These are phyloP conservation scores for Phylloporus arenicola DNA, from an alignment of 768 basidiomycete genomes.

Conservation along the genomic window DNA sequence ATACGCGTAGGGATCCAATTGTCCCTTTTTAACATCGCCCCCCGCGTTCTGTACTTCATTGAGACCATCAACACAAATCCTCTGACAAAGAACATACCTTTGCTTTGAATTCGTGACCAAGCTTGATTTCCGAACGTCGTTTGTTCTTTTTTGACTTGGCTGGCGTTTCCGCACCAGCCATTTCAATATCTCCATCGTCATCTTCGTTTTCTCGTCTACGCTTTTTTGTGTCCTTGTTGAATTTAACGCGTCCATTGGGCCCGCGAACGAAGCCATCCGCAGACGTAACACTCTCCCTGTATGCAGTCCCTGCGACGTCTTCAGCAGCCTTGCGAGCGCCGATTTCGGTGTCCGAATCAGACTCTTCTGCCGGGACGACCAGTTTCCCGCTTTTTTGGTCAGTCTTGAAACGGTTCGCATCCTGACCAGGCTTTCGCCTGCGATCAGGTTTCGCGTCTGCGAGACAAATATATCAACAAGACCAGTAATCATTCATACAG, in stretches of 20 bases:
- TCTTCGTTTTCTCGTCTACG: constrained; percentile 69
- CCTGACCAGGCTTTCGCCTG: constrained; percentile 77
- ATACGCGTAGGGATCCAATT: constrained; percentile 91
- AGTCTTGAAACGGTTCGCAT: constrained; percentile 79
- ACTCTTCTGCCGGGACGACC: constrained; percentile 59
- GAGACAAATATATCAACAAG: constrained; percentile 4
- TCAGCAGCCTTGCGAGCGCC: constrained; percentile 40
- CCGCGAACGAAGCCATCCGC: constrained; percentile 89
- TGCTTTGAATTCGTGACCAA: constrained; percentile 91
- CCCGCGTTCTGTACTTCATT: constrained; percentile 71
- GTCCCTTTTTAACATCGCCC: constrained; percentile 86
- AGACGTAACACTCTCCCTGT: constrained; percentile 76
- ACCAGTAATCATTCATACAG: not conserved
- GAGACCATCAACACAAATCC: constrained; percentile 1
- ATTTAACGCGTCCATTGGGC: constrained; percentile 79
- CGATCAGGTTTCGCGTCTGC: constrained; percentile 44
- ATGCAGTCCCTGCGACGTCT: constrained; percentile 67
- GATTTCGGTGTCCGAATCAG: constrained; percentile 42
- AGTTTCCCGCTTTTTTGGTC: constrained; percentile 81
- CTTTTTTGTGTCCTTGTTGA: constrained; percentile 97
- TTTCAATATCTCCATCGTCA: constrained; percentile 61
- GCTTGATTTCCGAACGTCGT: constrained; percentile 49
- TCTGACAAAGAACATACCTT: constrained; percentile 54
- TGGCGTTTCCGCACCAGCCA: constrained; percentile 63
- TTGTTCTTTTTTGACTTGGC: constrained; percentile 42